A percentile compares a stretch with the other conserved stretches of the same genome.
Evolutionary conservation across 2,329 filamentous ascomycete genomes (phyloP).

Genomic region (Claviceps purpurea): DNA sequence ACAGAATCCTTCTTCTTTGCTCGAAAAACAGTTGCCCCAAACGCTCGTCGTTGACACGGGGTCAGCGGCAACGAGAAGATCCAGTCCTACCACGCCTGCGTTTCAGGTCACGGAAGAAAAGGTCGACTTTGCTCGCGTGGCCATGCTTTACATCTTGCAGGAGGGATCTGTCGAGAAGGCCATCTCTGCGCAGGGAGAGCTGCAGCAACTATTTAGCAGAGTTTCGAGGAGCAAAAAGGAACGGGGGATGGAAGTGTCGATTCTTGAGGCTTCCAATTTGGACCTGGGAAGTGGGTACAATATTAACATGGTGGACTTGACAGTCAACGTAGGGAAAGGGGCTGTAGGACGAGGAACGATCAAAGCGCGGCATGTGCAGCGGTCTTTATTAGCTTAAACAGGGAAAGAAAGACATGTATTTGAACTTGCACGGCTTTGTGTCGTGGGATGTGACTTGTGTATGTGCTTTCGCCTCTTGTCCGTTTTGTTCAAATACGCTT

Average conservation of each 20-base stretch:
- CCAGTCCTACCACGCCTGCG: background rate
- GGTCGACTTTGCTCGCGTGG: conserved; percentile 50
- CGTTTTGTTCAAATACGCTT: no score
- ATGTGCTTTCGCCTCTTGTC: no score
- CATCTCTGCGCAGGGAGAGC: conserved; percentile 35
- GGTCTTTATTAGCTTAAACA: background rate
- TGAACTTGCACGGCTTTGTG: no score
- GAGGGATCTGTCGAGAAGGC: conserved; percentile 36
- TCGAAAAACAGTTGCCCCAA: background rate
- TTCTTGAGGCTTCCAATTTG: conserved; percentile 27
- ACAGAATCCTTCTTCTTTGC: background rate
- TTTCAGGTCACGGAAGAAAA: conserved; percentile 42
- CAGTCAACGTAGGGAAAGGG: conserved; percentile 24
- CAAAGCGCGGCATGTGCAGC: conserved; percentile 8
- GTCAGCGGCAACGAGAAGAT: background rate
- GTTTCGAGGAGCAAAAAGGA: conserved; percentile 18
- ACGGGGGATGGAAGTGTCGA: conserved; percentile 19
- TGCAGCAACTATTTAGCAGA: conserved; percentile 42
- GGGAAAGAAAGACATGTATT: background rate
- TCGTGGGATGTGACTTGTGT: background rate
- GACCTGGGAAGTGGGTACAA: conserved; percentile 30
- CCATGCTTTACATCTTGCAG: conserved; percentile 49
- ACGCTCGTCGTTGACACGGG: background rate
- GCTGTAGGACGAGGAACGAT: conserved; percentile 14
- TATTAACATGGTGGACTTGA: conserved; percentile 36